phyloP scores from a whole-genome alignment of 2,329 filamentous ascomycete genomes.

The Penicillium sp. region DNA sequence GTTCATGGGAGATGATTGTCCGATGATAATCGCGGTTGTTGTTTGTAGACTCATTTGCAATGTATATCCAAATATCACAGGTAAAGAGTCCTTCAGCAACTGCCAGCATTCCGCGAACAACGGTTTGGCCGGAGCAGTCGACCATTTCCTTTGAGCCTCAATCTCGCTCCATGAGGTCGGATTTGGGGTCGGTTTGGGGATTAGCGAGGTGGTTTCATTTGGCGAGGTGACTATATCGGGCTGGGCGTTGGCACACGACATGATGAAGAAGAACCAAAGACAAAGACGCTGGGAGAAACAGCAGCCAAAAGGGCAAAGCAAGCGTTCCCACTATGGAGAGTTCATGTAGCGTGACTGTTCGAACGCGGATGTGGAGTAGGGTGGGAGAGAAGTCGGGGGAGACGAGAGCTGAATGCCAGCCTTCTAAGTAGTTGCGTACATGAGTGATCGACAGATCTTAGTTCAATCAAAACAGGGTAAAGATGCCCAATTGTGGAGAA shows the following conservation, averaged over 20 bases:
- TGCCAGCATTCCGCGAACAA: conserved; percentile 60
- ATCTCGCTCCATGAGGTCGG: background rate
- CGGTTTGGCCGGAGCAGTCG: background rate
- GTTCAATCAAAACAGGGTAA: background rate
- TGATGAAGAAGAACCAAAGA: background rate
- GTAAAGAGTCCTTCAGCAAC: conserved; percentile 67
- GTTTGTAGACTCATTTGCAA: conserved; percentile 86
- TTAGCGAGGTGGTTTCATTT: background rate
- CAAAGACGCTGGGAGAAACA: background rate
- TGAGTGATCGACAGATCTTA: background rate
- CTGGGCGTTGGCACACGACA: background rate
- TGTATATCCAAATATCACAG: conserved; percentile 80
- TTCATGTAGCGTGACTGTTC: too few species aligned
- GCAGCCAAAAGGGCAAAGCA: too few species aligned
- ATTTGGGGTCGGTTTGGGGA: background rate
- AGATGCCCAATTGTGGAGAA: background rate
- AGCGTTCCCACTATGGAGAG: too few species aligned
- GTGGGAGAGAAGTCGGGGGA: background rate
- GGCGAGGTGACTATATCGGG: background rate
- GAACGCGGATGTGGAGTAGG: background rate
- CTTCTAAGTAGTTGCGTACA: background rate
- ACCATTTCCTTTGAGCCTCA: background rate
- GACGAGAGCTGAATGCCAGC: background rate
- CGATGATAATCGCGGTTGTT: conserved; percentile 75
- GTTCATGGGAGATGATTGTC: conserved; percentile 74